phyloP scores from a whole-genome alignment of 1,139 yeast species.

The Suhomyces guaymorum region DNA sequence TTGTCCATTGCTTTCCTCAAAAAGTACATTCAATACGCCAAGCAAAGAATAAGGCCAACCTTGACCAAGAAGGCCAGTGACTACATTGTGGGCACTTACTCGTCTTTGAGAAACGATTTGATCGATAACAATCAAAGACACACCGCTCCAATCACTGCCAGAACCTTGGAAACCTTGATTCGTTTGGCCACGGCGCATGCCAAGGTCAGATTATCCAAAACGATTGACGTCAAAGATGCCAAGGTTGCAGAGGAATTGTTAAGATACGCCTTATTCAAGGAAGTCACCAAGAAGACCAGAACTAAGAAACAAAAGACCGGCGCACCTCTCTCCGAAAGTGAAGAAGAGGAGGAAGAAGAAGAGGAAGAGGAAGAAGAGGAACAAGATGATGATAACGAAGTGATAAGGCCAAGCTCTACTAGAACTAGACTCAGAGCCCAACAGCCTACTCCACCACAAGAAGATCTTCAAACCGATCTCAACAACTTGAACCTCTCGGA shows the following conservation, averaged over 20 bases:
- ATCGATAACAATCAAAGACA: conserved; percentile 70
- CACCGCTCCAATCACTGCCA: conserved; percentile 95
- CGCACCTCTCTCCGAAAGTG: conserved; percentile 25
- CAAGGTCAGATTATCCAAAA: conserved; percentile 78
- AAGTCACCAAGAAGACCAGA: conserved; percentile 48
- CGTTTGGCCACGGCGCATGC: conserved; percentile 98
- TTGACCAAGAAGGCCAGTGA: conserved; percentile 78
- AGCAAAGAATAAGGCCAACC: conserved; percentile 81
- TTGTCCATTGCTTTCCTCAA: conserved; percentile 83
- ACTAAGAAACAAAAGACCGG: conserved; percentile 36
- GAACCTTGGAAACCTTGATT: conserved; percentile 94
- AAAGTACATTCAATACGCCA: conserved; percentile 92
- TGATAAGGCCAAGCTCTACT: conserved; percentile 12
- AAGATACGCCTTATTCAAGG: conserved; percentile 84
- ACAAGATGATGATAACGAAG: conserved; percentile 16
- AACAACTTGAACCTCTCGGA: conserved; percentile 27
- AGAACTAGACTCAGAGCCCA: conserved; percentile 11
- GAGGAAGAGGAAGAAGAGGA: conserved; percentile 9
- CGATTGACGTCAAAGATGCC: conserved; percentile 78
- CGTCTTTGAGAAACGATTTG: conserved; percentile 81
- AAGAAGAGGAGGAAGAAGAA: conserved; percentile 20
- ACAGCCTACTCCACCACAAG: conserved; percentile 9
- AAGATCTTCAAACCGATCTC: conserved; percentile 27
- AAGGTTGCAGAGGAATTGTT: conserved; percentile 81
- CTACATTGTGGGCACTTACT: conserved; percentile 76